Percentiles rank a stretch among this genome's conserved stretches.
These are phyloP conservation scores for Triticum dicoccoides DNA, from an alignment of 176 grass and related monocot genomes.

Conservation along the genomic window DNA sequence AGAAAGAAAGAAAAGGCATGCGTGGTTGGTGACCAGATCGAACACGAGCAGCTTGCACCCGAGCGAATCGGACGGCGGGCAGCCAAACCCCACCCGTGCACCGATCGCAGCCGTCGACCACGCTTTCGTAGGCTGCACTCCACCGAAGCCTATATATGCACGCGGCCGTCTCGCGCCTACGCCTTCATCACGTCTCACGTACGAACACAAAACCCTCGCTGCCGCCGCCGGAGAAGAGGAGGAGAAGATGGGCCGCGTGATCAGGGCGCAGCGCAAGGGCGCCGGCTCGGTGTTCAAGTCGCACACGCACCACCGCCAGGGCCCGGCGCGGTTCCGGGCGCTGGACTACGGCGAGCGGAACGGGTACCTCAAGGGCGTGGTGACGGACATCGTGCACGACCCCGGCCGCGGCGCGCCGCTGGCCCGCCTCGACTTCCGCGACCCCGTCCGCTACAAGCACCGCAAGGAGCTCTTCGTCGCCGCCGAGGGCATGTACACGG, in stretches of 20 bases:
- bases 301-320: conserved; percentile 78
- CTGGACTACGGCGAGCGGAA: conserved; percentile 50
- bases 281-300: conserved; percentile 50
- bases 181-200: not conserved
- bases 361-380: conserved; percentile 81
- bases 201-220: not conserved
- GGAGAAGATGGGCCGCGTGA: not conserved
- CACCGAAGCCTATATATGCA: not conserved
- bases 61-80: not conserved
- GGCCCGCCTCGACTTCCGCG: conserved; percentile 76
- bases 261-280: conserved; percentile 38
- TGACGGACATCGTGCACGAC: conserved; percentile 92
- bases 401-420: conserved; percentile 86
- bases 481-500: conserved; percentile 95
- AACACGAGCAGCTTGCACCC: not conserved
- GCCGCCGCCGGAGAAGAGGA: not conserved
- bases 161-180: not conserved
- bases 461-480: conserved; percentile 94
- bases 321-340: conserved; percentile 24
- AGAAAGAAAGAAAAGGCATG: not conserved
- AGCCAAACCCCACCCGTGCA: not conserved
- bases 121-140: not conserved
- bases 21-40: not conserved
- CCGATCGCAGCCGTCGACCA: not conserved
- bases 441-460: conserved; percentile 84